Conservation (phyloP, 768 basidiomycete genomes). For the Daedalea quercina region DNA sequence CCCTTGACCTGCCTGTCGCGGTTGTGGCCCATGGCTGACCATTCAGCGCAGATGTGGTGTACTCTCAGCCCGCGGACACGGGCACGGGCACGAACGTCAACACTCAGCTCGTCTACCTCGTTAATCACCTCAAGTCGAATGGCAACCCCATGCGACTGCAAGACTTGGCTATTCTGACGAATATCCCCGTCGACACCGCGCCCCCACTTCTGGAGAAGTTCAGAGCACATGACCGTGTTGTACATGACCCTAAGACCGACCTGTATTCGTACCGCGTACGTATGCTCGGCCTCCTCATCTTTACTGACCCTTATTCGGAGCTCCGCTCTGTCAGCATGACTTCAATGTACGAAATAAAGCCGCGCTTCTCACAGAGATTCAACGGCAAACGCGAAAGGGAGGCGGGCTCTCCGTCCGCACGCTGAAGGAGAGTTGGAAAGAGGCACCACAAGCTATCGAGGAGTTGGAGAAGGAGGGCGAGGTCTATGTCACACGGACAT, state of each 20-base stretch:
- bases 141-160: constrained; percentile 73
- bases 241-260: constrained; percentile 77
- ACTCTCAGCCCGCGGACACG: constrained; percentile 84
- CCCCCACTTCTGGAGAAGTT: constrained; percentile 70
- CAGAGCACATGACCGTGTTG: constrained; percentile 71
- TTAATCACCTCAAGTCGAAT: constrained; percentile 74
- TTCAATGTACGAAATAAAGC: constrained; percentile 82
- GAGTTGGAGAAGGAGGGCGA: constrained; percentile 88
- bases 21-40: constrained; percentile 14
- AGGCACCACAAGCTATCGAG: constrained; percentile 76
- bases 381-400: constrained; percentile 76
- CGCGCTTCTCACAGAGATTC: constrained; percentile 78
- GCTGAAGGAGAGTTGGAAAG: constrained; percentile 89
- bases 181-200: constrained; percentile 73
- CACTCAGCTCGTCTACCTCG: constrained; percentile 82
- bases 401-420: constrained; percentile 80
- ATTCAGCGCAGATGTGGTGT: constrained; percentile 54
- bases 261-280: constrained; percentile 81
- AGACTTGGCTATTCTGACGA: constrained; percentile 78
- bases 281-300: constrained; percentile 3
- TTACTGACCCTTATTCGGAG: constrained; percentile 1
- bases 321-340: constrained; percentile 55
- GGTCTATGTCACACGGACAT: constrained; percentile 79
- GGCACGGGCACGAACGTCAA: constrained; percentile 77
- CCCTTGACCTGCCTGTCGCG: constrained; percentile 15